phyloP scores from a whole-genome alignment of 1,284 basidiomycete species.

The Rhodotorula sp. region DNA sequence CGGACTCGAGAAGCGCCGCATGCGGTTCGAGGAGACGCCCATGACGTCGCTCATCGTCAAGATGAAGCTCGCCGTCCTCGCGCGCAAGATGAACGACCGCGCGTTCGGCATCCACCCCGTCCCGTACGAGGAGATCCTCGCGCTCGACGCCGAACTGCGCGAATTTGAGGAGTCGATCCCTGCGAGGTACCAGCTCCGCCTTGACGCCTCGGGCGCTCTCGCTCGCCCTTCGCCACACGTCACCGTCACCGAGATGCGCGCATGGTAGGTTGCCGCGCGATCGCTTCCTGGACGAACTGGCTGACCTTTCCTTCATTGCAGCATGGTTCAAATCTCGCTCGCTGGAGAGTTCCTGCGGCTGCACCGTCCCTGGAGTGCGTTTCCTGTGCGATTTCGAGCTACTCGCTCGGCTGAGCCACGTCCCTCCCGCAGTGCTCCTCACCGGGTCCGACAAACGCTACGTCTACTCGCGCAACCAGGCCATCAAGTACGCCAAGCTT shows the following conservation, averaged over 20 bases:
- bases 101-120: conserved; percentile 55
- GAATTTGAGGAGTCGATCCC: conserved; percentile 37
- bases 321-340: conserved; percentile 35
- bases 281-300: neutral
- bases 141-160: conserved; percentile 54
- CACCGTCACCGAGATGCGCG: conserved; percentile 39
- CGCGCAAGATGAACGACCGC: conserved; percentile 37
- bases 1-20: conserved; percentile 22
- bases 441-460: conserved; percentile 22
- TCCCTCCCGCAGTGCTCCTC: conserved; percentile 17
- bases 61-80: conserved; percentile 36
- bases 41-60: conserved; percentile 38
- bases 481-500: conserved; percentile 24
- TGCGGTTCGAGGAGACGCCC: conserved; percentile 32
- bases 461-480: conserved; percentile 28
- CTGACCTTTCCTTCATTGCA: neutral
- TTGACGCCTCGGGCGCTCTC: conserved; percentile 29
- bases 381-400: neutral
- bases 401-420: too few species aligned
- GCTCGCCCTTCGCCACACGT: conserved; percentile 26
- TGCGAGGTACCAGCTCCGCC: conserved; percentile 24
- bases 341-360: conserved; percentile 33
- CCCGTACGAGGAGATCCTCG: conserved; percentile 54
- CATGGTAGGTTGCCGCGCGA: conserved; percentile 18
- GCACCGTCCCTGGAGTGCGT: conserved; percentile 34